A percentile compares a stretch with the other conserved stretches of the same genome.
Conservation (phyloP, 352 stramenopile genomes). For the Globisporangium solare region DNA sequence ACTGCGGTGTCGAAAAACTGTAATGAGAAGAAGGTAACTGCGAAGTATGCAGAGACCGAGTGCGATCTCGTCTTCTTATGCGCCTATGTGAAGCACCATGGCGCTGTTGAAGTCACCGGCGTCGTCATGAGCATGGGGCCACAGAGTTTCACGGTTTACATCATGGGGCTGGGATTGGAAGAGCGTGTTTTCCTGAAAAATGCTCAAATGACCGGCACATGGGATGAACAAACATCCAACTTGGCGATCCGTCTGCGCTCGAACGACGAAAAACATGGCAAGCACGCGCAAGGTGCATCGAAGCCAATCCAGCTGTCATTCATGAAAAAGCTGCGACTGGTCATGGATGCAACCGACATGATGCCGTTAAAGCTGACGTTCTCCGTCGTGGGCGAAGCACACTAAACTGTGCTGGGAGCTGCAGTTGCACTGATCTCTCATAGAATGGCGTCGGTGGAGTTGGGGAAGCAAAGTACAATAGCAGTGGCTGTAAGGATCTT, state of each 20-base stretch:
- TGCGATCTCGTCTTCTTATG: constrained; percentile 81
- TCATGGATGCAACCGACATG: constrained; percentile 58
- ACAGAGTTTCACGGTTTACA: constrained; percentile 76
- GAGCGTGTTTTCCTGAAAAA: constrained; percentile 56
- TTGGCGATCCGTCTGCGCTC: constrained; percentile 27
- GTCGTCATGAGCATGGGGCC: constrained; percentile 68
- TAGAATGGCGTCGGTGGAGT: no score
- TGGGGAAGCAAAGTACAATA: no score
- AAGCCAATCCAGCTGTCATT: constrained; percentile 44
- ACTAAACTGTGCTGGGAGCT: no score
- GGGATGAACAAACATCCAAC: constrained; percentile 43
- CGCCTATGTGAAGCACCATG: constrained; percentile 64
- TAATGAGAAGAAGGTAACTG: constrained; percentile 84
- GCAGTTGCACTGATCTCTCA: no score
- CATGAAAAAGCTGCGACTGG: constrained; percentile 54
- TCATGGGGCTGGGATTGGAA: constrained; percentile 71
- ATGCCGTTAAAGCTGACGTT: constrained; percentile 66
- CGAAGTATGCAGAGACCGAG: constrained; percentile 76
- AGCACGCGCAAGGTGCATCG: constrained; percentile 4
- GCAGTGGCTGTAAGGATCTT: no score
- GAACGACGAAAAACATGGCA: constrained; percentile 6
- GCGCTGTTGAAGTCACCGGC: constrained; percentile 53
- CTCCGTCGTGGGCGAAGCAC: constrained; percentile 31
- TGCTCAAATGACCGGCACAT: constrained; percentile 32
- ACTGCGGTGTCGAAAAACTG: constrained; percentile 62